A percentile compares a stretch with the other conserved stretches of the same genome.
Evolutionary conservation across 805 yeast species (phyloP).

Genomic region (Myxozyma udenii): DNA sequence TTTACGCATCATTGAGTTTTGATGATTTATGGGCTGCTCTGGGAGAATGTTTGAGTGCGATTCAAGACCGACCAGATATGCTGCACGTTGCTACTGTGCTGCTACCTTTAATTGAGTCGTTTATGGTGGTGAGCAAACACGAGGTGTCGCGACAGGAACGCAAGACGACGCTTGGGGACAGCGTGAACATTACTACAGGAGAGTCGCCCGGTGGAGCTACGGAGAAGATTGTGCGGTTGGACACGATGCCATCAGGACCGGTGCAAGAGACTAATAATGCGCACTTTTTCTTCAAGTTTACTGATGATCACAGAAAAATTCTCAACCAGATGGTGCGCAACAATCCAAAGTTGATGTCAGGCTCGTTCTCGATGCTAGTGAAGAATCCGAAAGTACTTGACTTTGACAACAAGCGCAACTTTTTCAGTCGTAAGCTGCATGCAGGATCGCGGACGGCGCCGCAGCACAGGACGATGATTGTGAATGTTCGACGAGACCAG

Average conservation of each 20-base stretch:
- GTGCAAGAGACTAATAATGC: background rate
- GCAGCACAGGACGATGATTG: conserved; percentile 47
- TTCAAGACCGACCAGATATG: conserved; percentile 58
- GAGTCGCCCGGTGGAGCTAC: conserved; percentile 32
- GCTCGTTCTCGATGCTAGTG: conserved; percentile 87
- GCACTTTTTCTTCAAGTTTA: conserved; percentile 70
- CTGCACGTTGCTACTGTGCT: conserved; percentile 72
- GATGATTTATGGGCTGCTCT: conserved; percentile 83
- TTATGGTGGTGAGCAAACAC: conserved; percentile 93
- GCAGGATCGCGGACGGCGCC: conserved; percentile 40
- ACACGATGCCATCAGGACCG: conserved; percentile 38
- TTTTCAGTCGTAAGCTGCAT: conserved; percentile 74
- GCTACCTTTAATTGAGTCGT: conserved; percentile 81
- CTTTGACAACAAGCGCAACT: conserved; percentile 88
- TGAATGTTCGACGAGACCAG: conserved; percentile 79
- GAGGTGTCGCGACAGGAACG: conserved; percentile 1
- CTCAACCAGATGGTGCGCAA: conserved; percentile 87
- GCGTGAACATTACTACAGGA: background rate
- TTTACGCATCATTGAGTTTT: conserved; percentile 67
- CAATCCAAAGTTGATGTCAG: conserved; percentile 91
- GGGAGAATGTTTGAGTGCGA: conserved; percentile 62
- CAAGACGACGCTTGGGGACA: background rate
- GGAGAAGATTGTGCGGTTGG: conserved; percentile 59
- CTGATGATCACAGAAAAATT: conserved; percentile 82
- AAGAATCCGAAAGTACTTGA: conserved; percentile 85